phyloP scores from a whole-genome alignment of 805 yeast genomes.

The Clavispora fructus region DNA sequence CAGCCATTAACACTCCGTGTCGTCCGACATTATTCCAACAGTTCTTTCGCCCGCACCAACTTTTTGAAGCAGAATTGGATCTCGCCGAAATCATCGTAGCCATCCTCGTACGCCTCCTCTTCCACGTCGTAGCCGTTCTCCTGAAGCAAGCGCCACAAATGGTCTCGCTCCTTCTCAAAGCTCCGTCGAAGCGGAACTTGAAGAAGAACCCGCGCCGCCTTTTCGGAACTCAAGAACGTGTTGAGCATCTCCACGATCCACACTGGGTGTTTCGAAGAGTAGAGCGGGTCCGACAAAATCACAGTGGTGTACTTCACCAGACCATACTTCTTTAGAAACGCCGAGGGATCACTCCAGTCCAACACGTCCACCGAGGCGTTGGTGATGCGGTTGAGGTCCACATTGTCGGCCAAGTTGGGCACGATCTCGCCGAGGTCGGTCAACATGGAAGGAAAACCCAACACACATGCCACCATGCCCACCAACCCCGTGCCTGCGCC shows the following conservation, averaged over 20 bases:
- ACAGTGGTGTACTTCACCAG: slow-evolving; percentile 49
- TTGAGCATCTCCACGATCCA: slow-evolving; percentile 61
- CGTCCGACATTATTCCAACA: too few species aligned
- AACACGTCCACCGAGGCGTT: slow-evolving; percentile 43
- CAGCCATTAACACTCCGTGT: too few species aligned
- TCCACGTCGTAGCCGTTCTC: slow-evolving; percentile 29
- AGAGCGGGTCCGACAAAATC: slow-evolving; percentile 82
- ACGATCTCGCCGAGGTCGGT: slow-evolving; percentile 82
- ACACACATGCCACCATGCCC: slow-evolving; percentile 61
- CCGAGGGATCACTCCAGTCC: slow-evolving; percentile 73
- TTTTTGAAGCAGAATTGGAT: slow-evolving; percentile 52
- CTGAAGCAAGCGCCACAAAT: slow-evolving; percentile 52
- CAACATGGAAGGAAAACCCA: slow-evolving; percentile 47
- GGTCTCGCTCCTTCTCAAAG: slow-evolving; percentile 60
- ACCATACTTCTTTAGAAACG: slow-evolving; percentile 23
- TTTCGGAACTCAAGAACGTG: slow-evolving; percentile 33
- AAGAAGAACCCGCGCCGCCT: slow-evolving; percentile 47
- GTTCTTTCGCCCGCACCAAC: slow-evolving; percentile 1
- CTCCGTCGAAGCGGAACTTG: slow-evolving; percentile 72
- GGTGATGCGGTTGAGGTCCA: slow-evolving; percentile 42
- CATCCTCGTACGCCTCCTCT: slow-evolving; percentile 47
- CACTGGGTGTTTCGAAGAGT: slow-evolving; percentile 74
- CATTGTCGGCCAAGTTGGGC: slow-evolving; percentile 58
- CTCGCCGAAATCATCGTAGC: slow-evolving; percentile 83
- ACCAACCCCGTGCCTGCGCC: slow-evolving; percentile 95